Evolutionary conservation across 345 rosid species (phyloP), one percentile per base, ranked within the genome.

Genomic region (Ailanthus altissimus): DNA sequence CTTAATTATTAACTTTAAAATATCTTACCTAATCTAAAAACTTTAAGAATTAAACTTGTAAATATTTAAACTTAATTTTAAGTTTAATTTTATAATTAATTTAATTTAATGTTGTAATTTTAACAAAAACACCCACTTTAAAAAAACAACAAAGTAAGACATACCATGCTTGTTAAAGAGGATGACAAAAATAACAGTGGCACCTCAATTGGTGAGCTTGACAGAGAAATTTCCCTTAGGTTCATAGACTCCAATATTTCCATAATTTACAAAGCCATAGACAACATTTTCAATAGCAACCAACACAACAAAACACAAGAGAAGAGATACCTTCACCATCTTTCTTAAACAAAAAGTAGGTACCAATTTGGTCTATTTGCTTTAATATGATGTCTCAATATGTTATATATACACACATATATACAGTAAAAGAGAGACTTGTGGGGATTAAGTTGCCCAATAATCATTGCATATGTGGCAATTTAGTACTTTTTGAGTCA

Each of bases 121-220:
- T n/a, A n/a, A n/a, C n/a, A n/a, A n/a, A n/a, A n/a, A n/a, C n/a
- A 51, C 7, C 43, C 25, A 78, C 61, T 43, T 21, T 14, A 66
- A 3, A 26, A 9, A 8, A 14, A 32, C 42, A 47, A 5, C 5
- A 69, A 43, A 20, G 28, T 25, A 49, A 53, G 57, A 84, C 86
- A n/a, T 61, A 96, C 99, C 98, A 69, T 90, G 21, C 89, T 84
- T 96, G 82, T 93, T 97, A 3, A 98, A 98, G 70, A 93, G 84
- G 75, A 81, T 47, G 28, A 96, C 75, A 54, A 97, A 92, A 69
- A 93, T 79, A 42, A 92, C 71, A 57, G 85, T 92, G 72, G 99
- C 99, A 56, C 98, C 97, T 90, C 93, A 93, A 70, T 93, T 93
- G 78, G 98, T 91, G 46, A 96, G 76, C 62, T 88, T 90, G 61